phyloP scores from a whole-genome alignment of 2,329 filamentous ascomycete species.

The Aspergillus tamarii region DNA sequence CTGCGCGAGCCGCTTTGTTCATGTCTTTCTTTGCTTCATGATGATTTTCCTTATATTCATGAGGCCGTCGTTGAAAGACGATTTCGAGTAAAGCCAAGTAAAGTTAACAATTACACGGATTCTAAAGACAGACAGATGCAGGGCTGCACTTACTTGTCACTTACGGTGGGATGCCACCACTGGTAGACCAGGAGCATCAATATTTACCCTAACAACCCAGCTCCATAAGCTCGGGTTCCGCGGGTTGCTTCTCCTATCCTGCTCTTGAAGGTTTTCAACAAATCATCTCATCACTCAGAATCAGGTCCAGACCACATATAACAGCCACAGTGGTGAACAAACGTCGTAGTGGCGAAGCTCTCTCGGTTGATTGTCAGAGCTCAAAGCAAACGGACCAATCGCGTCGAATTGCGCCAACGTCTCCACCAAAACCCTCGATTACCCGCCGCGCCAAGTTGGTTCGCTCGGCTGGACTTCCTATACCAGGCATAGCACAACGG shows the following conservation, averaged over 20 bases:
- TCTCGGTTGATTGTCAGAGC: not conserved
- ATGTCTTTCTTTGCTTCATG: too few relatives aligned
- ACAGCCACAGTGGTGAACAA: too few relatives aligned
- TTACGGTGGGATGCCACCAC: too few relatives aligned
- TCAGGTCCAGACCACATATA: not conserved
- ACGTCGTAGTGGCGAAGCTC: not conserved
- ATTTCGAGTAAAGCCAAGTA: too few relatives aligned
- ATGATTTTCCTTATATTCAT: too few relatives aligned
- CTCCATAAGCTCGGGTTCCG: not conserved
- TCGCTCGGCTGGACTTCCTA: not conserved
- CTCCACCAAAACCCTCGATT: not conserved
- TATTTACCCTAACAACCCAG: too few relatives aligned
- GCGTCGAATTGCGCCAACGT: not conserved
- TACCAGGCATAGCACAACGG: not conserved
- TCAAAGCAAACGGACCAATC: not conserved
- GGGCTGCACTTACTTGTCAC: too few relatives aligned
- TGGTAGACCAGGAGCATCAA: too few relatives aligned
- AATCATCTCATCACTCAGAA: not conserved
- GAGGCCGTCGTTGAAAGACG: too few relatives aligned
- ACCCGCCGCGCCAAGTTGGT: not conserved
- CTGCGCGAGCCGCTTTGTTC: too few relatives aligned
- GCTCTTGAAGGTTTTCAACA: not conserved
- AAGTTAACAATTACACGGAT: too few relatives aligned
- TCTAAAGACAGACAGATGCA: too few relatives aligned
- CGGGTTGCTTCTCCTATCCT: not conserved